Percentiles rank a stretch among this genome's conserved stretches.
phyloP scores from a whole-genome alignment of 306 rosid species.

The Hippophae tibetana region DNA sequence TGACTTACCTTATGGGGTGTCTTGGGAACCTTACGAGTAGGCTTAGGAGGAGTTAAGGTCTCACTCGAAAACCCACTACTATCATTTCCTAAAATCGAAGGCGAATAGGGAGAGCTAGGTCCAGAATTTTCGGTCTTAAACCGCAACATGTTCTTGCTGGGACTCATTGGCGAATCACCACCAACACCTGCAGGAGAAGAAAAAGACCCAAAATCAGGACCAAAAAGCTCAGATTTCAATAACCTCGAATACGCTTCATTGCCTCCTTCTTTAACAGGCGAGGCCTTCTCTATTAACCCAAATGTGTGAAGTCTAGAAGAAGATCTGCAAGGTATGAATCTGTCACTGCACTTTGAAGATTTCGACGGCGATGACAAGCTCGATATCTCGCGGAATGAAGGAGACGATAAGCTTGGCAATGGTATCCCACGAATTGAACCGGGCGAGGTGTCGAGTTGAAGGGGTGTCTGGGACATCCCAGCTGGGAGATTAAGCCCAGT shows the following conservation, averaged over 20 bases:
- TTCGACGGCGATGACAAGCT: constrained; percentile 33
- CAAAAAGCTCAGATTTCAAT: constrained; percentile 77
- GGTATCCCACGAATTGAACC: constrained; percentile 36
- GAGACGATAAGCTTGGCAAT: constrained; percentile 24
- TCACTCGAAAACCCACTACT: constrained; percentile 35
- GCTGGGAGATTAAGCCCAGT: constrained; percentile 70
- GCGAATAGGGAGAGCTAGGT: constrained; percentile 78
- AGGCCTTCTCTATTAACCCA: constrained; percentile 62
- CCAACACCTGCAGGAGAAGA: constrained; percentile 48
- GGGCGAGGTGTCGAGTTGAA: constrained; percentile 53
- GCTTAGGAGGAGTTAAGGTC: constrained; percentile 76
- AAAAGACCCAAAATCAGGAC: constrained; percentile 80
- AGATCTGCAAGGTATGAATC: constrained; percentile 95
- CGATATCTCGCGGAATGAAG: constrained; percentile 15
- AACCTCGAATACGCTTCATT: constrained; percentile 75
- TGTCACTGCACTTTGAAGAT: constrained; percentile 64
- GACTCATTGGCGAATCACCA: constrained; percentile 53
- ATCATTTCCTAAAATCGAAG: constrained; percentile 54
- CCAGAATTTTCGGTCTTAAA: constrained; percentile 69
- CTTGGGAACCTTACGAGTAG: constrained; percentile 91
- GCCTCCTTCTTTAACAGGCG: constrained; percentile 82
- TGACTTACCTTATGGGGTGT: constrained; percentile 76
- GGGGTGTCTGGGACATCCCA: constrained; percentile 71
- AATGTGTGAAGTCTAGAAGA: constrained; percentile 89
- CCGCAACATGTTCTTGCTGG: constrained; percentile 82